These are phyloP conservation scores for Fomitopsis palustris DNA, from an alignment of 1,284 basidiomycete genomes.

Conservation along the genomic window DNA sequence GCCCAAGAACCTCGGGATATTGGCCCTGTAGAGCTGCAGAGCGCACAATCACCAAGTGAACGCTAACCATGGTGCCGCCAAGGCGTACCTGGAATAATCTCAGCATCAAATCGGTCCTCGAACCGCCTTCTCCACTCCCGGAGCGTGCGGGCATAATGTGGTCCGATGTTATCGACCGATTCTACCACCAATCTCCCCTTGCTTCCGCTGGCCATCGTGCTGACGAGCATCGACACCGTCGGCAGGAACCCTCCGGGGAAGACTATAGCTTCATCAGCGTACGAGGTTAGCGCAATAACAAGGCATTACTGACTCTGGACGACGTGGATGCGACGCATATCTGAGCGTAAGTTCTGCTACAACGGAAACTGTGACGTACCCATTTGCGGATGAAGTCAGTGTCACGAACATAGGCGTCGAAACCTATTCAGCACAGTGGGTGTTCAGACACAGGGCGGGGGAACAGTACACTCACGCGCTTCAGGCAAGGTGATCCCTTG, in stretches of 20 bases:
- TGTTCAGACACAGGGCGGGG: neutral
- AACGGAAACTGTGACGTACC: conserved; percentile 34
- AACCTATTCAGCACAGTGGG: conserved; percentile 34
- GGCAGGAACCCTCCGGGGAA: conserved; percentile 81
- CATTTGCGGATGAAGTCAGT: conserved; percentile 83
- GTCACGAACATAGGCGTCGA: conserved; percentile 53
- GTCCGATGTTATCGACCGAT: conserved; percentile 75
- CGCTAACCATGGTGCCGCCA: neutral
- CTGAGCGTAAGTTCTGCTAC: no score
- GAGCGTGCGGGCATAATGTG: conserved; percentile 80
- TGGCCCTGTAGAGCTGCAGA: conserved; percentile 48
- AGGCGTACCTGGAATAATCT: conserved; percentile 48
- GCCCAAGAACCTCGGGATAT: conserved; percentile 54
- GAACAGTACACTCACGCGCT: conserved; percentile 42
- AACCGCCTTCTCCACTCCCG: conserved; percentile 78
- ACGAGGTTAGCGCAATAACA: neutral
- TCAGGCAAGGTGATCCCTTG: conserved; percentile 84
- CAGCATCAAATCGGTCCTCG: conserved; percentile 56
- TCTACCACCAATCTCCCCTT: conserved; percentile 64
- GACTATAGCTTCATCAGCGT: conserved; percentile 35
- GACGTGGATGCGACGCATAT: neutral
- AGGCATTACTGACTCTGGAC: neutral
- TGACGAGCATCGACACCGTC: conserved; percentile 59
- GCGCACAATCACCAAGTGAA: neutral
- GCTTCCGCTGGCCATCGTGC: conserved; percentile 53